A percentile compares a stretch with the other conserved stretches of the same genome.
These are phyloP conservation scores for Vigna nakashimae DNA, from an alignment of 306 rosid genomes.

Conservation along the genomic window DNA sequence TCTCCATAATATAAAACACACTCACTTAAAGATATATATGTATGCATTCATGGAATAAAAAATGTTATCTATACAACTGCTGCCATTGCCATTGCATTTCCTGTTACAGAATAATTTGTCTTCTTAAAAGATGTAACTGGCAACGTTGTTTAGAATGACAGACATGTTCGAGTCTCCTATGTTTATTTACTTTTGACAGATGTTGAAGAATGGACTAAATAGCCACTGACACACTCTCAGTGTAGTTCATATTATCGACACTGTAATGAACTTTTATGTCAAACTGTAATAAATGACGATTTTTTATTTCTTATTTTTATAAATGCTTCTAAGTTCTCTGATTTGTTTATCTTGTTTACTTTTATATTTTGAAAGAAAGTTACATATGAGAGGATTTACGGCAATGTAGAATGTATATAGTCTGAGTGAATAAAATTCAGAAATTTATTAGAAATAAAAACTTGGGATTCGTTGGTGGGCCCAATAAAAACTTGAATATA, in stretches of 20 bases:
- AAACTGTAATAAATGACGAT: too few relatives aligned
- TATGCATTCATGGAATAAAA: not conserved
- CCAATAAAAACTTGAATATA: not conserved
- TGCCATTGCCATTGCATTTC: too few relatives aligned
- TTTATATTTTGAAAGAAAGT: not conserved
- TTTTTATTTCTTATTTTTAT: too few relatives aligned
- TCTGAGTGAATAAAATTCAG: not conserved
- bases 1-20: not conserved
- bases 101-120: too few relatives aligned
- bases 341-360: not conserved
- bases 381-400: not conserved
- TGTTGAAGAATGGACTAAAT: not conserved
- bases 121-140: too few relatives aligned
- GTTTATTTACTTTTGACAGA: not conserved
- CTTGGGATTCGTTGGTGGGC: not conserved
- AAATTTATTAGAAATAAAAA: not conserved
- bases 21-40: not conserved
- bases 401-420: not conserved
- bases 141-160: not conserved
- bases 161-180: not conserved
- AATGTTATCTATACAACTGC: not conserved
- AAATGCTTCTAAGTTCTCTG: not conserved
- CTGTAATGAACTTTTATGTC: too few relatives aligned
- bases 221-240: not conserved
- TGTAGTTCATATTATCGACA: not conserved